phyloP scores from a whole-genome alignment of 306 rosid genomes.

The Vicia villosa region DNA sequence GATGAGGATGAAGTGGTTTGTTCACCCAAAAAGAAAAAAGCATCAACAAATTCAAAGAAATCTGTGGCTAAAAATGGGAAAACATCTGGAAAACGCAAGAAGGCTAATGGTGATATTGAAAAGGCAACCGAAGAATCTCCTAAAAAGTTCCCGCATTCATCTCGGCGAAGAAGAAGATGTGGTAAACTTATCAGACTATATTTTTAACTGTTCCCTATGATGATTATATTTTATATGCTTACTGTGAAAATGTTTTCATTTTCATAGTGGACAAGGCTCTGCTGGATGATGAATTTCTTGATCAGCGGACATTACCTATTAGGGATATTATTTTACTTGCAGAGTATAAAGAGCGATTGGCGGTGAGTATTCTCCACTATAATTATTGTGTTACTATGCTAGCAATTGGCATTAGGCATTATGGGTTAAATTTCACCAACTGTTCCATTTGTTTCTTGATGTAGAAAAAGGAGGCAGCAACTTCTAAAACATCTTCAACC shows the following conservation, averaged over 20 bases:
- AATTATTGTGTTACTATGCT: conserved; percentile 12
- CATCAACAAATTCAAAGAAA: conserved; percentile 50
- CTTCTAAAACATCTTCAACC: conserved; percentile 42
- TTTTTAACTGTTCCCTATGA: conserved; percentile 12
- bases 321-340: conserved; percentile 74
- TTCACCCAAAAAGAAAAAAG: conserved; percentile 48
- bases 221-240: conserved; percentile 25
- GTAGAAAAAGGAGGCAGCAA: conserved; percentile 75
- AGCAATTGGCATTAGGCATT: not conserved
- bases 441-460: conserved; percentile 28
- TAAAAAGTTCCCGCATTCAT: conserved; percentile 75
- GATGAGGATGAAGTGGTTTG: conserved; percentile 44
- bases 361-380: conserved; percentile 50
- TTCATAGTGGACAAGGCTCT: conserved; percentile 70
- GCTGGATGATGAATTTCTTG: conserved; percentile 81
- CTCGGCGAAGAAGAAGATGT: conserved; percentile 67
- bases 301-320: conserved; percentile 52
- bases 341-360: conserved; percentile 67
- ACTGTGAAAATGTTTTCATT: conserved; percentile 38
- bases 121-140: conserved; percentile 44
- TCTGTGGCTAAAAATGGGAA: conserved; percentile 59
- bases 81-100: conserved; percentile 51
- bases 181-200: conserved; percentile 48
- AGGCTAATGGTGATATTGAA: conserved; percentile 46
- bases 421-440: conserved; percentile 31